phyloP scores from a whole-genome alignment of 2,329 filamentous ascomycete species.

The Zymoseptoria crescenta region DNA sequence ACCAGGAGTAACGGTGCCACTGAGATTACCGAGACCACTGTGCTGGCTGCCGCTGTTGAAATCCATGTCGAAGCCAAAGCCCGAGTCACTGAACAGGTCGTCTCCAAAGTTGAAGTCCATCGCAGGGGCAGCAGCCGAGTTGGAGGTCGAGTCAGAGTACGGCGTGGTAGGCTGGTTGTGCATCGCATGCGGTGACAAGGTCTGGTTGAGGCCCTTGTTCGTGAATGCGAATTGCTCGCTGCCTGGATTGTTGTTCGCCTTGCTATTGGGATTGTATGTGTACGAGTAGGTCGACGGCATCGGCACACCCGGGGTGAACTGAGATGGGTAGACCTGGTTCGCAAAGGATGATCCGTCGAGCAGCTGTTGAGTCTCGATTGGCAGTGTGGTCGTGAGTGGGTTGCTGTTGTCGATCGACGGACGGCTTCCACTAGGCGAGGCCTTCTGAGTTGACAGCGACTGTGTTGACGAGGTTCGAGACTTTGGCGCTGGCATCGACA shows the following conservation, averaged over 20 bases:
- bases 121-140: not conserved
- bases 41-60: conserved; percentile 3
- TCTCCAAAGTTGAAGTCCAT: conserved; percentile 11
- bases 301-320: conserved; percentile 10
- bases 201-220: conserved; percentile 13
- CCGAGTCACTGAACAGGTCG: conserved; percentile 7
- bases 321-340: conserved; percentile 8
- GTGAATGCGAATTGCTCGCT: not conserved
- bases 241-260: conserved; percentile 27
- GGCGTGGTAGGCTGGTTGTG: conserved; percentile 2
- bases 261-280: conserved; percentile 17
- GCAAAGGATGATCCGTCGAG: conserved; percentile 29
- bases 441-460: not conserved
- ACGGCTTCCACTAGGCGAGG: not conserved
- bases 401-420: conserved; percentile 4
- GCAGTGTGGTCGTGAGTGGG: conserved; percentile 44
- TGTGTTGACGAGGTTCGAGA: conserved; percentile 15
- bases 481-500: conserved; percentile 25
- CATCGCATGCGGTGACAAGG: conserved; percentile 8
- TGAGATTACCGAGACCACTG: conserved; percentile 2
- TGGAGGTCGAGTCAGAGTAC: not conserved
- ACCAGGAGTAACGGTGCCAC: conserved; percentile 14
- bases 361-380: conserved; percentile 47
- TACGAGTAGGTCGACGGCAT: conserved; percentile 14
- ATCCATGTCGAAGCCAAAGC: conserved; percentile 9